These are phyloP conservation scores for Nicotiana otophora DNA, from an alignment of 257 asterid genomes.

Conservation along the genomic window DNA sequence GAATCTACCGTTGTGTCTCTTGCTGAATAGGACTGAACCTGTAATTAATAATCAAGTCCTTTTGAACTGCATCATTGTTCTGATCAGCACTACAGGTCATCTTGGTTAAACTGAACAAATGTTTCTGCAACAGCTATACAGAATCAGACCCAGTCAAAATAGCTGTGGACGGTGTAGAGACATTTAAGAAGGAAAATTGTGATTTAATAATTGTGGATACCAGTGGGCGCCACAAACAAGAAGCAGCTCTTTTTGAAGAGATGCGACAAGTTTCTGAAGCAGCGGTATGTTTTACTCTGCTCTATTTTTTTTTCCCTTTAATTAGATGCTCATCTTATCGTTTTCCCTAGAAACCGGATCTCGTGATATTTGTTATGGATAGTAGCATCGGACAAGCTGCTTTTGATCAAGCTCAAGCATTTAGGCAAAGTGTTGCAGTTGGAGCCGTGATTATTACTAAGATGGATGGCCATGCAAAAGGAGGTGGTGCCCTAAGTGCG, in stretches of 20 bases:
- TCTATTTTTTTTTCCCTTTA: background rate
- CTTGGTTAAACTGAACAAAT: conserved; percentile 2
- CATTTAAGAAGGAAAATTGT: conserved; percentile 81
- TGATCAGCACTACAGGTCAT: background rate
- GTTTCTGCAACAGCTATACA: conserved; percentile 64
- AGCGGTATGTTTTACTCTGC: conserved; percentile 37
- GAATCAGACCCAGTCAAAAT: conserved; percentile 99
- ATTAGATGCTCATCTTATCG: conserved; percentile 4
- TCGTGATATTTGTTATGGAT: conserved; percentile 93
- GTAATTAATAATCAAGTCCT: background rate
- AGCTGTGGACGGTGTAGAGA: conserved; percentile 93
- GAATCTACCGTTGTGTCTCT: background rate
- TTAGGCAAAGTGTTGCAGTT: conserved; percentile 94
- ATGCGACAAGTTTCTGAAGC: conserved; percentile 99
- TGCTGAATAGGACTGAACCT: background rate
- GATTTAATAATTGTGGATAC: conserved; percentile 95
- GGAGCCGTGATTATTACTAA: conserved; percentile 95
- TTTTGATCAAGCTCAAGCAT: conserved; percentile 98
- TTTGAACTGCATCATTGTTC: conserved; percentile 2
- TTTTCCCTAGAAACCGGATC: conserved; percentile 82
- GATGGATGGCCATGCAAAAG: conserved; percentile 99
- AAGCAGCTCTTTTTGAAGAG: conserved; percentile 93
- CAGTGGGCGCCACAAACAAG: conserved; percentile 99
- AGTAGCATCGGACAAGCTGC: conserved; percentile 99
- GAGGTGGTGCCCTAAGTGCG: conserved; percentile 99